These are phyloP conservation scores for Straminergon stramineum DNA, from an alignment of 225 moss, liverwort and hornwort genomes.

Conservation along the genomic window DNA sequence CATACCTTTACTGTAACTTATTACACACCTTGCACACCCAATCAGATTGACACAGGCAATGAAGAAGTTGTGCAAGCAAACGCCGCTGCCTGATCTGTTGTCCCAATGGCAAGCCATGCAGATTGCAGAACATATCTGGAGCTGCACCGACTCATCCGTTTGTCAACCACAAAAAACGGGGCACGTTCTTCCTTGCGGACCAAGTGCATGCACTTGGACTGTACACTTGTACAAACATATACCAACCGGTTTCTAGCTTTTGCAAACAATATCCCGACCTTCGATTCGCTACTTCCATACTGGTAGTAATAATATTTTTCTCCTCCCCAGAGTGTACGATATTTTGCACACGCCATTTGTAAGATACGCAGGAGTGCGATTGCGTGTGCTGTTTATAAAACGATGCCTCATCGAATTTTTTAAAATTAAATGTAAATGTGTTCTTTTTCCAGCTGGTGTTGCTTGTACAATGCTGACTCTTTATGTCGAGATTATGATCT, in stretches of 20 bases:
- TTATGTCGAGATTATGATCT: neutral
- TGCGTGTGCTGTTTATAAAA: too few species aligned
- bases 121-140: neutral
- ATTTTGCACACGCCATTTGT: neutral
- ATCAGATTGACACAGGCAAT: too few species aligned
- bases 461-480: too few species aligned
- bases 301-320: too few species aligned
- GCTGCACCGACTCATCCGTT: neutral
- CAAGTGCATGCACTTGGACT: neutral
- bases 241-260: too few species aligned
- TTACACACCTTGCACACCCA: too few species aligned
- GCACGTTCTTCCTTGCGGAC: neutral
- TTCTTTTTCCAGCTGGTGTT: neutral
- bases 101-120: too few species aligned
- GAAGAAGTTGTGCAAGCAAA: too few species aligned
- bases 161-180: neutral
- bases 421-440: accelerated
- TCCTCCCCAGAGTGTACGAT: neutral
- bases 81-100: too few species aligned
- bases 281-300: neutral
- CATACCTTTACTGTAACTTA: too few species aligned
- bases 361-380: accelerated
- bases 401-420: accelerated
- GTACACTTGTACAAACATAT: too few species aligned
- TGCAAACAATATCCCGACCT: too few species aligned